Conservation (phyloP, 345 rosid genomes). For the Boechera divaricarpa region DNA sequence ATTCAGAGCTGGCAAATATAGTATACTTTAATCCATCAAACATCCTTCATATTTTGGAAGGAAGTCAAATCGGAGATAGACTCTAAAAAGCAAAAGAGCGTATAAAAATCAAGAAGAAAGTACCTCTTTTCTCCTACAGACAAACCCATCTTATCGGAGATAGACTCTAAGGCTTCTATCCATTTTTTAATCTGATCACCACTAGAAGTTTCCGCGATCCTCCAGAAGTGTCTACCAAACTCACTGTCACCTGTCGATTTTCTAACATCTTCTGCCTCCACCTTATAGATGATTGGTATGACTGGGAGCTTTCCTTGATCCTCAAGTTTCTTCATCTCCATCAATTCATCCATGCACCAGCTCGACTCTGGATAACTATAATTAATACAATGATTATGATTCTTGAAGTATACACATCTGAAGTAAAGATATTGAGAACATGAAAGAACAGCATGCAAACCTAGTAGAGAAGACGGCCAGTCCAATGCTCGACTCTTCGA, state of each 20-base stretch:
- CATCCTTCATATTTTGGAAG: background rate
- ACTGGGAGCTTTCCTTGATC: background rate
- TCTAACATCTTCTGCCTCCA: background rate
- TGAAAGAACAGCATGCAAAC: too few species aligned
- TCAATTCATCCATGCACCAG: background rate
- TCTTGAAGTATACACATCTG: too few species aligned
- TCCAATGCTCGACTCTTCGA: too few species aligned
- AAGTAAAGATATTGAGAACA: too few species aligned
- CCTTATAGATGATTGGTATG: slow-evolving; percentile 3
- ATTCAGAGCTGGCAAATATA: slow-evolving; percentile 32
- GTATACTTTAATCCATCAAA: background rate
- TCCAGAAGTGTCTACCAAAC: slow-evolving; percentile 24
- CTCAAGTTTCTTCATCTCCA: background rate
- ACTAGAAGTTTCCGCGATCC: background rate
- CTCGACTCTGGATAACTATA: background rate
- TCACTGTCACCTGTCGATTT: background rate
- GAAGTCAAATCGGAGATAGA: too few species aligned
- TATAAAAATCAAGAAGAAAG: background rate
- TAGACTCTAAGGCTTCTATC: background rate
- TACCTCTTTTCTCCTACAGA: background rate
- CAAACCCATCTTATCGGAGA: slow-evolving; percentile 2
- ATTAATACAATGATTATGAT: background rate
- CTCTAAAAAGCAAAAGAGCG: too few species aligned
- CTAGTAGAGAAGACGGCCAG: too few species aligned
- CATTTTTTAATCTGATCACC: background rate